Conservation (phyloP, 2,329 filamentous ascomycete species). For the Elsinoe batatas region DNA sequence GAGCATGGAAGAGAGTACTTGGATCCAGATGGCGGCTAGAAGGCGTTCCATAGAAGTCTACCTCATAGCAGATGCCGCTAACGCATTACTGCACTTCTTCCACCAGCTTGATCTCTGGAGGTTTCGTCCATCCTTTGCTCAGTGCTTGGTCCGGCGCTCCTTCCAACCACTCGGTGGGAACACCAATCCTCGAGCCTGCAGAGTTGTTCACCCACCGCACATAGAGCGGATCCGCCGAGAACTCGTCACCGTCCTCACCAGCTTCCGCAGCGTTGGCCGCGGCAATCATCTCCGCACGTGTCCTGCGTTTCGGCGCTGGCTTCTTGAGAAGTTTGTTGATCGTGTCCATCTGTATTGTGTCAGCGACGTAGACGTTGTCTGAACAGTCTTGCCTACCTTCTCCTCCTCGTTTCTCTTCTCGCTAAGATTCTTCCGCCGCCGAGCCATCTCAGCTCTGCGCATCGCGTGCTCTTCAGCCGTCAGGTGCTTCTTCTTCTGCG, state of each 20-base stretch:
- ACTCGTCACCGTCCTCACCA: slow-evolving; percentile 27
- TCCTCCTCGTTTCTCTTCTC: slow-evolving; percentile 73
- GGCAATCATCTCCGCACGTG: slow-evolving; percentile 39
- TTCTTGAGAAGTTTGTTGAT: slow-evolving; percentile 86
- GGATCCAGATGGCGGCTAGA: slow-evolving; percentile 9
- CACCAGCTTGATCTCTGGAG: slow-evolving; percentile 13
- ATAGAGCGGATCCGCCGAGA: slow-evolving; percentile 46
- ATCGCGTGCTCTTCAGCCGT: slow-evolving; percentile 65
- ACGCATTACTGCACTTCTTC: slow-evolving; percentile 14
- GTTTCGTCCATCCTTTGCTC: slow-evolving; percentile 13
- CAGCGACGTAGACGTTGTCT: slow-evolving; percentile 13
- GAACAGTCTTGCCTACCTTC: slow-evolving; percentile 44
- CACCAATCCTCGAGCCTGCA: slow-evolving; percentile 51
- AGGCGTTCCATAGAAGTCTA: not conserved
- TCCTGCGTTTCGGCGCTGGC: slow-evolving; percentile 60
- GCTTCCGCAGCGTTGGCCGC: slow-evolving; percentile 36
- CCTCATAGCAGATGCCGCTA: not conserved
- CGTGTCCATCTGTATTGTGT: slow-evolving; percentile 61
- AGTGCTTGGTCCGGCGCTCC: slow-evolving; percentile 55
- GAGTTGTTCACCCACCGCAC: slow-evolving; percentile 63
- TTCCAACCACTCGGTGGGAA: slow-evolving; percentile 59
- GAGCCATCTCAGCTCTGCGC: slow-evolving; percentile 63
- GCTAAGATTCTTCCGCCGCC: slow-evolving; percentile 61
- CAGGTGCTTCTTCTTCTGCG: slow-evolving; percentile 62
- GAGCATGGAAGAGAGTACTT: not conserved